A percentile compares a stretch with the other conserved stretches of the same genome.
Evolutionary conservation across 1,284 basidiomycete genomes (phyloP).

Genomic region (Trametes sp.): DNA sequence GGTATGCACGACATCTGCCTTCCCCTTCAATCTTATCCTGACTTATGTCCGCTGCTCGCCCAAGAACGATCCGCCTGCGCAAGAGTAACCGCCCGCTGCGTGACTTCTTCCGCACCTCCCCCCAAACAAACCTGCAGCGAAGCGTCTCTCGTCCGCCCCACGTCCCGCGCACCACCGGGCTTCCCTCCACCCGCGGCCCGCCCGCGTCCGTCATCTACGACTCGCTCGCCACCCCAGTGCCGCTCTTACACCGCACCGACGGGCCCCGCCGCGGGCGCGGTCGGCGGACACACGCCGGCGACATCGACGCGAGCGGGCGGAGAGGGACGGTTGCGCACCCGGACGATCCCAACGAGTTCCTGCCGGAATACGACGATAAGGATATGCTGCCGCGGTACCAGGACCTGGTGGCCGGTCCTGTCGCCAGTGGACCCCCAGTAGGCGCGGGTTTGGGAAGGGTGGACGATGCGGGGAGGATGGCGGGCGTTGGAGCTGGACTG

Average conservation of each 20-base stretch:
- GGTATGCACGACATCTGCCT: constrained; percentile 11
- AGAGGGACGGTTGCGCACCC: constrained; percentile 26
- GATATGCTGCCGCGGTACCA: constrained; percentile 30
- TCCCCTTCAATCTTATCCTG: neutral
- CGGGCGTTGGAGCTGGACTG: neutral
- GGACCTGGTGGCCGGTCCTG: constrained; percentile 13
- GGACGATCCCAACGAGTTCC: constrained; percentile 27
- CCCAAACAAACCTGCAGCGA: constrained; percentile 4
- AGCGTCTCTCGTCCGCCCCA: constrained; percentile 20
- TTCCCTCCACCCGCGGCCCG: constrained; percentile 14
- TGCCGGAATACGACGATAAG: constrained; percentile 33
- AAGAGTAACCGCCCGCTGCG: constrained; percentile 17
- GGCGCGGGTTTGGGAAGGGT: neutral
- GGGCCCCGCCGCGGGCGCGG: constrained; percentile 12
- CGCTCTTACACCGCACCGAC: constrained; percentile 10
- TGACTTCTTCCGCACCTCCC: constrained; percentile 26
- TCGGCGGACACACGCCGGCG: constrained; percentile 22
- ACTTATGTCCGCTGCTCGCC: too few relatives aligned
- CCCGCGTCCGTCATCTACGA: constrained; percentile 23
- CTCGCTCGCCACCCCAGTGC: constrained; percentile 12
- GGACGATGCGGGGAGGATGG: constrained; percentile 9
- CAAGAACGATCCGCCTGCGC: constrained; percentile 21
- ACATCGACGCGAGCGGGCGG: constrained; percentile 25
- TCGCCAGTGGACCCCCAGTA: neutral
- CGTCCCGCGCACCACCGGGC: constrained; percentile 32